Percentiles rank a stretch among this genome's conserved stretches.
These are phyloP conservation scores for Lizonia empirigonia DNA, from an alignment of 2,329 filamentous ascomycete genomes.

Conservation along the genomic window DNA sequence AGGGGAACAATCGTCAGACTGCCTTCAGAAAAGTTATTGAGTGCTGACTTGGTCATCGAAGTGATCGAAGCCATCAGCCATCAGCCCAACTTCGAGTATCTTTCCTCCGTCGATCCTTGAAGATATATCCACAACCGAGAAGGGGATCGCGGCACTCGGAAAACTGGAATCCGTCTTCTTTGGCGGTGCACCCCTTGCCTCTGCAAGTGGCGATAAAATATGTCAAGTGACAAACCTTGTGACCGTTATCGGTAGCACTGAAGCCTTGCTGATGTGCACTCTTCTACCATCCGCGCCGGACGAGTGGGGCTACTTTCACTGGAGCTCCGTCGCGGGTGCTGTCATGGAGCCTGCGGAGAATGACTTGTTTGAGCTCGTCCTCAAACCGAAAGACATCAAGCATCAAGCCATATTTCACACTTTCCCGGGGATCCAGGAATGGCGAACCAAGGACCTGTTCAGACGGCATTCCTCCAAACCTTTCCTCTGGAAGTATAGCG, in stretches of 20 bases:
- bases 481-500: conserved; percentile 29
- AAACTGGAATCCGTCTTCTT: conserved; percentile 13
- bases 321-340: conserved; percentile 8
- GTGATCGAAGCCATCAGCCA: background rate
- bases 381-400: conserved; percentile 1
- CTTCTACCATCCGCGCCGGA: background rate
- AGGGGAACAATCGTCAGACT: conserved; percentile 10
- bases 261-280: conserved; percentile 8
- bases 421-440: conserved; percentile 8
- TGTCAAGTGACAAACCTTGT: conserved; percentile 15
- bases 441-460: conserved; percentile 25
- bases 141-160: conserved; percentile 6
- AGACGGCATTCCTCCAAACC: conserved; percentile 24
- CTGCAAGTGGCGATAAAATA: conserved; percentile 16
- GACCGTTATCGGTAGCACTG: conserved; percentile 13
- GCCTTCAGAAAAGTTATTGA: conserved; percentile 6
- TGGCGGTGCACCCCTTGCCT: conserved; percentile 17
- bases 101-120: conserved; percentile 15
- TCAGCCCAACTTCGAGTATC: conserved; percentile 7
- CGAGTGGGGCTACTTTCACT: conserved; percentile 16
- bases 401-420: conserved; percentile 11
- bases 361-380: conserved; percentile 6
- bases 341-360: conserved; percentile 11
- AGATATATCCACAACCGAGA: conserved; percentile 3
- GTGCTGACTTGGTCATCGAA: conserved; percentile 8